Evolutionary conservation across 2,329 filamentous ascomycete genomes (phyloP).

Genomic region (Nothophaeocryptopus gaeumannii): DNA sequence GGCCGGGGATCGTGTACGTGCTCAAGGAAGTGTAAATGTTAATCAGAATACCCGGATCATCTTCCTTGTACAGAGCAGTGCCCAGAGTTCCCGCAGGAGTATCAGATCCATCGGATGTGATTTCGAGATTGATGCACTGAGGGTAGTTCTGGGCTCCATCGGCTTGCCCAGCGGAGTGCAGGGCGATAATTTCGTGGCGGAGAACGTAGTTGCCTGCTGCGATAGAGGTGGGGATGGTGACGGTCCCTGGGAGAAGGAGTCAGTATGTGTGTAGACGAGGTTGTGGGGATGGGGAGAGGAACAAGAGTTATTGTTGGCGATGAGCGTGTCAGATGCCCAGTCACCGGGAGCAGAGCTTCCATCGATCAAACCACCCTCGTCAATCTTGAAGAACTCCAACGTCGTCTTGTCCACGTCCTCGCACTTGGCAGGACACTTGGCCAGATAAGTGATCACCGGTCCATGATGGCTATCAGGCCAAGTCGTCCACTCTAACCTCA

Average conservation of each 20-base stretch:
- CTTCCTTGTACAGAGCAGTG: constrained; percentile 55
- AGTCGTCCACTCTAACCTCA: constrained; percentile 49
- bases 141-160: constrained; percentile 48
- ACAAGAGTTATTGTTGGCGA: constrained; percentile 48
- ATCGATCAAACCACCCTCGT: constrained; percentile 52
- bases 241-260: constrained; percentile 27
- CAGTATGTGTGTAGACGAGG: neutral
- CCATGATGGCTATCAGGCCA: constrained; percentile 51
- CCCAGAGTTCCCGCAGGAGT: constrained; percentile 50
- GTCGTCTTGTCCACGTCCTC: constrained; percentile 51
- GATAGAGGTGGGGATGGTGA: constrained; percentile 54
- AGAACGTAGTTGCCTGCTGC: constrained; percentile 59
- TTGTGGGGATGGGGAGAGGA: neutral
- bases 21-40: constrained; percentile 54
- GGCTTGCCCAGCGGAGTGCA: constrained; percentile 51
- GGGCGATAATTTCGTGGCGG: constrained; percentile 59
- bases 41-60: constrained; percentile 58
- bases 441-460: constrained; percentile 63
- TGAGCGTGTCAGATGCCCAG: constrained; percentile 57
- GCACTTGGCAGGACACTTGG: constrained; percentile 57
- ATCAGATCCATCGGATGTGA: constrained; percentile 54
- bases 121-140: constrained; percentile 47
- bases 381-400: constrained; percentile 64
- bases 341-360: constrained; percentile 39
- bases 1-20: constrained; percentile 54